phyloP scores from a whole-genome alignment of 345 rosid genomes.

The Cardamine occulta region DNA sequence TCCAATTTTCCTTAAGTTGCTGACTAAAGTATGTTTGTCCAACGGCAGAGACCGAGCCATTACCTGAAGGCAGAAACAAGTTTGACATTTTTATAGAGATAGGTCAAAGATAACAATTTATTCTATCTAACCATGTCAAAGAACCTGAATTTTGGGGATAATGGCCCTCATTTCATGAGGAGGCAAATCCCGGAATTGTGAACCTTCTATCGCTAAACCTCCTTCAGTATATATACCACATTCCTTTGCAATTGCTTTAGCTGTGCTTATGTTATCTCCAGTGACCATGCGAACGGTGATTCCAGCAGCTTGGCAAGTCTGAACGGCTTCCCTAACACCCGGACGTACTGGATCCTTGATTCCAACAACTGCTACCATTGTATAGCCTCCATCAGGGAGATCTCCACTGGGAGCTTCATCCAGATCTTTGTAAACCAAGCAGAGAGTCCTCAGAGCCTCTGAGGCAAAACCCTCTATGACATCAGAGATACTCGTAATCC shows the following conservation, averaged over 20 bases:
- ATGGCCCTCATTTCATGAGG: conserved; percentile 61
- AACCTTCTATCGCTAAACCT: conserved; percentile 83
- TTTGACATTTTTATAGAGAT: background rate
- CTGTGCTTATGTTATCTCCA: conserved; percentile 75
- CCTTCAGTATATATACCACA: conserved; percentile 66
- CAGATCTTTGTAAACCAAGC: conserved; percentile 68
- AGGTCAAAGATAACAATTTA: background rate
- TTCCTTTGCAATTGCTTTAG: conserved; percentile 79
- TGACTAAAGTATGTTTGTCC: conserved; percentile 62
- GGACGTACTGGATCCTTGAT: conserved; percentile 75
- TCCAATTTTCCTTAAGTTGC: conserved; percentile 49
- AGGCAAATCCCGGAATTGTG: conserved; percentile 59
- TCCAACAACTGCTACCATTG: conserved; percentile 70
- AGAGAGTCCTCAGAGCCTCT: conserved; percentile 71
- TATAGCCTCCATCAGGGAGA: conserved; percentile 66
- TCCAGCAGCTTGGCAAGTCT: conserved; percentile 72
- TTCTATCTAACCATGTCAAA: background rate
- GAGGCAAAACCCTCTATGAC: conserved; percentile 64
- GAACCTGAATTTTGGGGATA: conserved; percentile 69
- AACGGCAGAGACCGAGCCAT: conserved; percentile 66
- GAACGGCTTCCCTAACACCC: conserved; percentile 70
- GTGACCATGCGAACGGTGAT: conserved; percentile 75
- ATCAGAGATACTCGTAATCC: conserved; percentile 47
- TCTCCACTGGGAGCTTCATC: conserved; percentile 48
- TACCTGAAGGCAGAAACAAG: conserved; percentile 48